These are phyloP conservation scores for Canna indica DNA, from an alignment of 176 grass and related monocot genomes.

Conservation along the genomic window DNA sequence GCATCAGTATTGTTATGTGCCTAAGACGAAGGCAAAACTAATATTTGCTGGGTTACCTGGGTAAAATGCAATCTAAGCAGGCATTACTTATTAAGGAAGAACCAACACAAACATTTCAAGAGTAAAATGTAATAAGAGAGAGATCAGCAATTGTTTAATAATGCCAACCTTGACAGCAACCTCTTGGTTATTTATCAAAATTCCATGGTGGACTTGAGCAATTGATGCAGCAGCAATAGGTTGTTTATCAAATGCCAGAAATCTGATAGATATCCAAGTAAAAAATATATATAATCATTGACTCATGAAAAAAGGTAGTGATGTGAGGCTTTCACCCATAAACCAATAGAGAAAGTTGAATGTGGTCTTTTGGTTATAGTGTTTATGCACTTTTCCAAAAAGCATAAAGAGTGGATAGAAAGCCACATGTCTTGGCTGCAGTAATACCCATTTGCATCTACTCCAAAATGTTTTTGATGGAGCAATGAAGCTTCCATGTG, in stretches of 20 bases:
- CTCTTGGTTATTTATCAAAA: slow-evolving; percentile 64
- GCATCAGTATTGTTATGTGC: background rate
- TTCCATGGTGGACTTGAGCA: slow-evolving; percentile 84
- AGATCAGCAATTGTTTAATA: slow-evolving; percentile 13
- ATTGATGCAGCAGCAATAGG: slow-evolving; percentile 97
- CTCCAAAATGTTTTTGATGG: background rate
- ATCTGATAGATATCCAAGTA: slow-evolving; percentile 37
- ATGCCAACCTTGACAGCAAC: slow-evolving; percentile 81
- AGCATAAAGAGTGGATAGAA: too few relatives aligned
- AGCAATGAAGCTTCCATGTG: background rate
- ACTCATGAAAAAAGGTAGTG: background rate
- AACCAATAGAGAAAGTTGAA: background rate
- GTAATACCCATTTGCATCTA: background rate
- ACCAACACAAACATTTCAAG: background rate
- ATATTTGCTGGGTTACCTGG: too few relatives aligned
- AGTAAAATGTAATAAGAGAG: slow-evolving; percentile 1
- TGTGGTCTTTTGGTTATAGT: background rate
- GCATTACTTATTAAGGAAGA: background rate
- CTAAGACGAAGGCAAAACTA: too few relatives aligned
- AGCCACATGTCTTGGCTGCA: background rate
- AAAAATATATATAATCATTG: background rate
- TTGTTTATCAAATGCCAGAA: slow-evolving; percentile 82
- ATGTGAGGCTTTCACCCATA: background rate
- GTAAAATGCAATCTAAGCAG: too few relatives aligned
- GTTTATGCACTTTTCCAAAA: background rate